Evolutionary conservation across 352 stramenopile genomes (phyloP), one percentile per base, ranked within the genome.

Genomic region (Phytophthora fragariae): DNA sequence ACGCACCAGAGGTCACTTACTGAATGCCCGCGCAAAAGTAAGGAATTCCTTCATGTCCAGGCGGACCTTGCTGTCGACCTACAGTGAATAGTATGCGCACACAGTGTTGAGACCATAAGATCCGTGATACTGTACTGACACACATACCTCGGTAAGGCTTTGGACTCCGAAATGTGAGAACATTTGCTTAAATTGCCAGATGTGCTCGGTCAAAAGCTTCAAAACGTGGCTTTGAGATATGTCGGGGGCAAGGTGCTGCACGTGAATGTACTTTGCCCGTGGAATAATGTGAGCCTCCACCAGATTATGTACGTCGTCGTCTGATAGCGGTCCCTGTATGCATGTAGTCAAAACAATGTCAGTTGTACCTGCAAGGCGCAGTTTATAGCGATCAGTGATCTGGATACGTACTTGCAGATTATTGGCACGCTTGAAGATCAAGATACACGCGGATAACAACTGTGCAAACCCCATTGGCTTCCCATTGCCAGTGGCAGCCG

Each of bases 111-210:
- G 41, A 50, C 9, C 15, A n/a, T 50, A 19, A 46, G 37, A 27
- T 27, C 24, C 24, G 2, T 27, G 24, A 27, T 27, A 27, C 24
- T 27, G 1, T 27, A 27, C 24, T 27, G 24, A 14, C 5, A 50
- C 12, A 44, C 41, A 21, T 62, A 92, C 84, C 65, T 92, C 76
- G 1, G 77, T 73, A 11, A 94, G 65, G 24, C 82, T 92, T 52
- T 93, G 87, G 39, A 80, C 79, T 17, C 70, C 80, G 53, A 94
- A 93, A 29, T 94, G 87, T 12, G 79, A 89, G 65, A 94, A 94
- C 46, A 92, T 86, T 35, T 94, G 87, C 58, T 92, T 91, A 62
- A 94, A 60, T 11, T 82, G 82, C 87, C 87, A 94, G 15, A 93
- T 79, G 21, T 90, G 72, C 27, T 92, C 82, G 11, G 72, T 84